These are phyloP conservation scores for Penicillium lividum DNA, from an alignment of 495 filamentous ascomycete genomes.

Conservation along the genomic window DNA sequence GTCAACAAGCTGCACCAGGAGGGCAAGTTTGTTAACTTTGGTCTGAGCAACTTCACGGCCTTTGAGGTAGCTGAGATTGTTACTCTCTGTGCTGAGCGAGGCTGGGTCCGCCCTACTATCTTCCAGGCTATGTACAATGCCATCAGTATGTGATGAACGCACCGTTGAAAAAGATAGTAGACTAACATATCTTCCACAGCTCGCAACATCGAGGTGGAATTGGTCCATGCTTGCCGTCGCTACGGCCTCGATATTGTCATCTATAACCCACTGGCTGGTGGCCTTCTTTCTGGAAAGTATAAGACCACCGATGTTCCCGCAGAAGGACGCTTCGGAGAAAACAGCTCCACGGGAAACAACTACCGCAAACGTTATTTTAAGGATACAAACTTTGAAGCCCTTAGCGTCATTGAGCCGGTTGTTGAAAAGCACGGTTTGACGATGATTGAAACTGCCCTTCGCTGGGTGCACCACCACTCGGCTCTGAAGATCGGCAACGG, in stretches of 20 bases:
- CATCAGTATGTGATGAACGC: conserved; percentile 41
- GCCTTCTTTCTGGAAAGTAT: conserved; percentile 83
- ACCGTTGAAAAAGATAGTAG: background rate
- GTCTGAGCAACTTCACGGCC: conserved; percentile 81
- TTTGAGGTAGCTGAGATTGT: conserved; percentile 92
- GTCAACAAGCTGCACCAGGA: conserved; percentile 81
- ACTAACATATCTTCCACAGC: conserved; percentile 40
- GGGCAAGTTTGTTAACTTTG: conserved; percentile 83
- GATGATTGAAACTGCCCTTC: conserved; percentile 77
- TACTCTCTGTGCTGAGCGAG: conserved; percentile 75
- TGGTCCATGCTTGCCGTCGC: conserved; percentile 76
- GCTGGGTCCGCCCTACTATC: conserved; percentile 65
- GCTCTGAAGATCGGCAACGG: conserved; percentile 72
- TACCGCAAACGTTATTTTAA: conserved; percentile 84
- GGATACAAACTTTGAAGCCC: conserved; percentile 73
- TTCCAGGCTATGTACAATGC: conserved; percentile 69
- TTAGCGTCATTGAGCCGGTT: conserved; percentile 71
- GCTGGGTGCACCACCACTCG: conserved; percentile 83
- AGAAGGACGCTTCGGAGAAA: conserved; percentile 70
- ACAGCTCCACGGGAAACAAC: conserved; percentile 51
- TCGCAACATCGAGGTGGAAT: conserved; percentile 76
- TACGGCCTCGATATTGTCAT: conserved; percentile 86
- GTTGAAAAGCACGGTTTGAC: conserved; percentile 74
- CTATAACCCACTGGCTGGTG: conserved; percentile 89
- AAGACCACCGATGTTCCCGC: conserved; percentile 66